These are phyloP conservation scores for Dendrobium huoshanense DNA, from an alignment of 106 monocot species.

Conservation along the genomic window DNA sequence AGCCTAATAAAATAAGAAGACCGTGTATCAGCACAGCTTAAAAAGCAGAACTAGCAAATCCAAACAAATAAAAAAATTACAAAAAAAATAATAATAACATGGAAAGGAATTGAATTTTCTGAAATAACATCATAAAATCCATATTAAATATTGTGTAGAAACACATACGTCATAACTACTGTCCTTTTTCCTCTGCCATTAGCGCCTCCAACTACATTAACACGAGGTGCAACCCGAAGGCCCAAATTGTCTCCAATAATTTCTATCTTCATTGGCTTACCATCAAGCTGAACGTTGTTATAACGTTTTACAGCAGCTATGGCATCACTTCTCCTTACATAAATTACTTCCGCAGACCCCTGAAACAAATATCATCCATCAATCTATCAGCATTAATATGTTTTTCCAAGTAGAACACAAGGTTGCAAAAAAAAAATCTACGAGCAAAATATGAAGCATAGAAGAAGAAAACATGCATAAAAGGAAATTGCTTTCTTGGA, in stretches of 20 bases:
- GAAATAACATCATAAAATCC: background rate
- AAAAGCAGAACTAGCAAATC: background rate
- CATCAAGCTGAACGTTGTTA: conserved; percentile 95
- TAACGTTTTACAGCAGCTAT: conserved; percentile 82
- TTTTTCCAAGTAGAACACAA: background rate
- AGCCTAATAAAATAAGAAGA: background rate
- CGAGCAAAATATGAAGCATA: no score
- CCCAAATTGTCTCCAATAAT: conserved; percentile 55
- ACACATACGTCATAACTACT: conserved; percentile 72
- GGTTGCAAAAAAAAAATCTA: no score
- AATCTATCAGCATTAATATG: background rate
- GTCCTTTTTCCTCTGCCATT: conserved; percentile 73
- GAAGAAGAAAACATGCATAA: no score
- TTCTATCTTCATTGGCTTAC: conserved; percentile 95
- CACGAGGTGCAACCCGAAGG: conserved; percentile 42
- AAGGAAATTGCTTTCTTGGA: no score
- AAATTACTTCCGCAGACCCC: conserved; percentile 92
- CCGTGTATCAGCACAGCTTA: background rate
- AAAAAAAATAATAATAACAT: background rate
- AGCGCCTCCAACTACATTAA: conserved; percentile 54
- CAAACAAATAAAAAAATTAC: background rate
- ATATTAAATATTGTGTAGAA: background rate
- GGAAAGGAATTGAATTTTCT: background rate
- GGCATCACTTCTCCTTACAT: conserved; percentile 74
- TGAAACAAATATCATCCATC: conserved; percentile 16